Conservation (phyloP, 2,329 filamentous ascomycete genomes). For the Incumbomyces delicatus region DNA sequence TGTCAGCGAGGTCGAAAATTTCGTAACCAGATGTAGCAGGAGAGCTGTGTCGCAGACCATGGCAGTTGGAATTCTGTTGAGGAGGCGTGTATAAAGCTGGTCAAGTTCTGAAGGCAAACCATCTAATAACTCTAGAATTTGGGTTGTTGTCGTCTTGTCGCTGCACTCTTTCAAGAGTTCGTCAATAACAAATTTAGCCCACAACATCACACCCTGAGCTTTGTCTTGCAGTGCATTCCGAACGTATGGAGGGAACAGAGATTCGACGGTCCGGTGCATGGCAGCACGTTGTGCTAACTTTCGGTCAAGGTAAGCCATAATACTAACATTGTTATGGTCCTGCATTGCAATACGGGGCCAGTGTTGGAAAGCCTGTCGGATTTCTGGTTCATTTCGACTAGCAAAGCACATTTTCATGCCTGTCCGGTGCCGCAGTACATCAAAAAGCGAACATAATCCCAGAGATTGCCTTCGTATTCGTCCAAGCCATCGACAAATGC, state of each 20-base stretch:
- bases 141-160: background rate
- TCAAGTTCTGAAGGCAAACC: constrained; percentile 9
- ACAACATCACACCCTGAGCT: constrained; percentile 37
- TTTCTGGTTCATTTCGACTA: constrained; percentile 9
- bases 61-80: constrained; percentile 1
- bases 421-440: constrained; percentile 1
- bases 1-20: background rate
- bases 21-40: background rate
- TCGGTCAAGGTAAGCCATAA: background rate
- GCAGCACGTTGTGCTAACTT: background rate
- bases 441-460: constrained; percentile 2
- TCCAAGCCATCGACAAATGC: constrained; percentile 10
- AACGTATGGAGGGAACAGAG: background rate
- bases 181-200: constrained; percentile 35
- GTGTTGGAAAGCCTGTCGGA: background rate
- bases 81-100: constrained; percentile 7
- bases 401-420: constrained; percentile 8
- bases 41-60: constrained; percentile 5
- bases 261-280: background rate
- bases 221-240: constrained; percentile 26
- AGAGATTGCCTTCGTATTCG: constrained; percentile 4
- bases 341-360: background rate
- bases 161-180: constrained; percentile 26
- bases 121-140: background rate
- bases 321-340: constrained; percentile 3